These are phyloP conservation scores for Cytospora schulzeri DNA, from an alignment of 2,329 filamentous ascomycete genomes.

Conservation along the genomic window DNA sequence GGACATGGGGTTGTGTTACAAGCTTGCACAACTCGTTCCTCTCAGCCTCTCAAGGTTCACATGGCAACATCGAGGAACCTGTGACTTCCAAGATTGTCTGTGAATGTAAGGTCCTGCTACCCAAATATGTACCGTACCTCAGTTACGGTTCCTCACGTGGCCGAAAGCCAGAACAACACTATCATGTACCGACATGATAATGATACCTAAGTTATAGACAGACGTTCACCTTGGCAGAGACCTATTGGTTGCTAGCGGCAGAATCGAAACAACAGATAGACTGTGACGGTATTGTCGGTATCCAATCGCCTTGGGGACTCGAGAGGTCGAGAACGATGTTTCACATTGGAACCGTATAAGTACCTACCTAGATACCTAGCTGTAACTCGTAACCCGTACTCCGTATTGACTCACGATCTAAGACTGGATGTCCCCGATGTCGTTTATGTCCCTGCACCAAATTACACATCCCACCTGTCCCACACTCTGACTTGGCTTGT, in stretches of 20 bases:
- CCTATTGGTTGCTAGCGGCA: constrained; percentile 5
- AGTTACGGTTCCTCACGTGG: too few species aligned
- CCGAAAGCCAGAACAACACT: too few species aligned
- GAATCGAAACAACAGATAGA: background rate
- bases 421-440: background rate
- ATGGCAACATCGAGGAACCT: too few species aligned
- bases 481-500: constrained; percentile 12
- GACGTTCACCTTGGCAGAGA: background rate
- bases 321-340: background rate
- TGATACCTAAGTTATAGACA: too few species aligned
- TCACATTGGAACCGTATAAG: background rate
- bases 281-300: constrained; percentile 5
- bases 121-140: too few species aligned
- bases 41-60: too few species aligned
- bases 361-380: too few species aligned
- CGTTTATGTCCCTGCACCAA: constrained; percentile 1
- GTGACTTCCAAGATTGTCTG: too few species aligned
- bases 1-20: too few species aligned
- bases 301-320: constrained; percentile 7
- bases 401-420: background rate
- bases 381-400: background rate
- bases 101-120: too few species aligned
- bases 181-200: too few species aligned
- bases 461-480: constrained; percentile 17
- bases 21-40: too few species aligned